Percentiles rank a stretch among this genome's conserved stretches.
Evolutionary conservation across 768 basidiomycete genomes (phyloP).

Genomic region (Sporobolomyces roseus): DNA sequence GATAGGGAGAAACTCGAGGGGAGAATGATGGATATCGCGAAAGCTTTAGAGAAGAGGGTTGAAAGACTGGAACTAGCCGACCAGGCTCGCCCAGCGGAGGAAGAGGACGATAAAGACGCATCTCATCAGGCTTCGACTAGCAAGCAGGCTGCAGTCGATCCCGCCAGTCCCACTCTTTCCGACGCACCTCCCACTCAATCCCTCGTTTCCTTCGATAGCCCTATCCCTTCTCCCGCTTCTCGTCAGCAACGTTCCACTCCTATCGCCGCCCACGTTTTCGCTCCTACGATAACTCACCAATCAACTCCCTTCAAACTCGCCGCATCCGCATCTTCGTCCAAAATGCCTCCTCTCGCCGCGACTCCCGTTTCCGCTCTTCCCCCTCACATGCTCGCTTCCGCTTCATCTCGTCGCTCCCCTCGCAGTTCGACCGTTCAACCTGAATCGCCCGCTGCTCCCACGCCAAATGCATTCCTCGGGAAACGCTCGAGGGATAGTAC

Average conservation of each 20-base stretch:
- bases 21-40: no score
- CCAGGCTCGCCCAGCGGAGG: background rate
- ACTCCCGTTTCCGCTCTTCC: conserved; percentile 3
- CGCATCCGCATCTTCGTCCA: no score
- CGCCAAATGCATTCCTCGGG: conserved; percentile 4
- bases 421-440: background rate
- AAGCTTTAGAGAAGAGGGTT: no score
- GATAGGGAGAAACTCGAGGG: no score
- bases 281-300: background rate
- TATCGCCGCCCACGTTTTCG: background rate
- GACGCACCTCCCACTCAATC: conserved; percentile 17
- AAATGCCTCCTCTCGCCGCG: background rate
- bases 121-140: no score
- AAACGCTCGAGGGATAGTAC: conserved; percentile 21
- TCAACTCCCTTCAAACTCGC: background rate
- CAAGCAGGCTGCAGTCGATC: background rate
- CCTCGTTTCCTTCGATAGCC: conserved; percentile 4
- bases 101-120: background rate
- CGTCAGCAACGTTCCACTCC: background rate
- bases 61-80: background rate
- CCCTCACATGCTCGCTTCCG: background rate
- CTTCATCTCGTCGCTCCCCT: background rate
- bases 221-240: background rate
- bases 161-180: conserved; percentile 9
- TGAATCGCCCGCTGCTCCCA: background rate